Base-by-base conservation (phyloP, 2,329 filamentous ascomycete species). In the Fusarium phyllophilum region DNA sequence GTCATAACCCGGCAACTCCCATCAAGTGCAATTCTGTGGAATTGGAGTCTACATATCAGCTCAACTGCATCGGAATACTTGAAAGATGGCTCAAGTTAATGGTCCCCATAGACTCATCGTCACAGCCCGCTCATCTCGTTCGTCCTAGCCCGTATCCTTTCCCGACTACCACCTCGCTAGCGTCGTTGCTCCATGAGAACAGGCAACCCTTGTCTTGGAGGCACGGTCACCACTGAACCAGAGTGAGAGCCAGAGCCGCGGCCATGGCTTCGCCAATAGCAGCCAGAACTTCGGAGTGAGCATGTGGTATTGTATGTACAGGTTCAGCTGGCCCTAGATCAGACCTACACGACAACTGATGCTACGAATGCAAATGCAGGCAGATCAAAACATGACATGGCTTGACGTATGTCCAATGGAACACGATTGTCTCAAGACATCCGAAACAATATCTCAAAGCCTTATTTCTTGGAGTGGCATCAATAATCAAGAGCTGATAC, bases 151-250 rank as follows among this genome's bases (percentile, higher is more conserved):
- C 62, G 63, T 74, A 74, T 68, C 72, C 59, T 74, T 26, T 72
- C 59, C 68, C 56, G 58, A 72, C 62, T 75, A 68, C 72, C 55
- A 73, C 72, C 56, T 73, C 57, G 42, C 72, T 72, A 74, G 72
- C 64, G 62, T 31, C 57, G 55, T 71, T 72, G 62, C 62, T 62
- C 52, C 69, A 62, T 66, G 60, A 46, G 59, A 62, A 58, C 59
- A 54, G 44, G 56, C 63, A 68, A 60, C 65, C 68, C 70, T 68
- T 74, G 70, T 74, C 62, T 52, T 66, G 24, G 49, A 42, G 60
- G 51, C 51, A 61, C 31, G 56, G 56, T 59, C 65, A 58, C 62
- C 58, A 52, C 61, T 67, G 70, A 70, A 66, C 51, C 68, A 73
- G 52, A 41, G 39, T 59, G 54, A 57, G 66, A 67, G 68, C 55